Evolutionary conservation across 768 basidiomycete species (phyloP).

Genomic region (Fomitopsis pulvina): DNA sequence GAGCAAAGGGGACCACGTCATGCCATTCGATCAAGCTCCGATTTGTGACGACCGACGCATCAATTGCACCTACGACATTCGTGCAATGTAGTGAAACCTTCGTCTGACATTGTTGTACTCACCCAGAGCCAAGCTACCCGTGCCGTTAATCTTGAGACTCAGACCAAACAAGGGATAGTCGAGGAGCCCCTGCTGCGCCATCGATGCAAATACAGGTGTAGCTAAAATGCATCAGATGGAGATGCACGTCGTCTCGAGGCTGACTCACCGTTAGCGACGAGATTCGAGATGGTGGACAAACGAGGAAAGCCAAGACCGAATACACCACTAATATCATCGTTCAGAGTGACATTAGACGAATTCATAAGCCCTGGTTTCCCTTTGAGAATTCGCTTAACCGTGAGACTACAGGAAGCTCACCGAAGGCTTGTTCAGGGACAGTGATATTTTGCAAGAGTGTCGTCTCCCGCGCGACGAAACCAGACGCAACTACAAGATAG

Average conservation of each 20-base stretch:
- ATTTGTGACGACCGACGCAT: conserved; percentile 60
- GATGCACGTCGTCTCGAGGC: background rate
- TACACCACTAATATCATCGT: conserved; percentile 62
- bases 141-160: conserved; percentile 49
- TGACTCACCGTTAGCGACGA: conserved; percentile 42
- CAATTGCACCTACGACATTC: conserved; percentile 65
- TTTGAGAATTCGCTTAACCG: conserved; percentile 18
- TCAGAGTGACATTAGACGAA: conserved; percentile 53
- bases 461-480: conserved; percentile 65
- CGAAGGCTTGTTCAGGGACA: conserved; percentile 56
- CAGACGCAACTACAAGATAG: conserved; percentile 45
- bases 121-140: conserved; percentile 65
- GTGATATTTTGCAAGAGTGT: conserved; percentile 56
- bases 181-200: conserved; percentile 57
- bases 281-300: conserved; percentile 50
- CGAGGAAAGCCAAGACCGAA: conserved; percentile 74
- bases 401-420: conserved; percentile 30
- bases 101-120: conserved; percentile 8
- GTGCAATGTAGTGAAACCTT: background rate
- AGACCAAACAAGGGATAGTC: conserved; percentile 77
- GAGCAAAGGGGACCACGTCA: conserved; percentile 66
- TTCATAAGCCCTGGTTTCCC: conserved; percentile 61
- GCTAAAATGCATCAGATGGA: conserved; percentile 31
- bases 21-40: conserved; percentile 62
- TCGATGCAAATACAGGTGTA: conserved; percentile 56